These are phyloP conservation scores for Penicillium rolfsii DNA, from an alignment of 2,329 filamentous ascomycete species.

Conservation along the genomic window DNA sequence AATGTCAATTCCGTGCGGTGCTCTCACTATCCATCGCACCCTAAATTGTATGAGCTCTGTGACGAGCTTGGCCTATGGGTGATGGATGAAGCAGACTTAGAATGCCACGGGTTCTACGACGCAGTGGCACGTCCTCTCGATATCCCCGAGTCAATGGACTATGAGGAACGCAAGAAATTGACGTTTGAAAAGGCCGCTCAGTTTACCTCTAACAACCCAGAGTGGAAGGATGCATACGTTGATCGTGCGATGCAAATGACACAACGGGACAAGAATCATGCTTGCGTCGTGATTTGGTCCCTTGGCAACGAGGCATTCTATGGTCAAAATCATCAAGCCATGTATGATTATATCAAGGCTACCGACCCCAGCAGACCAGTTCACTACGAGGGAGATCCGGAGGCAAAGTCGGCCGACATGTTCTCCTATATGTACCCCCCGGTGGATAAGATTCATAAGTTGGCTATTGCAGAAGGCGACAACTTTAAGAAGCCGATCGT, in stretches of 20 bases:
- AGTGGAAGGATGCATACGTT: slow-evolving; percentile 62
- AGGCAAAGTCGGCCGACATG: slow-evolving; percentile 67
- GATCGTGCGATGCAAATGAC: slow-evolving; percentile 68
- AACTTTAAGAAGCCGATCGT: slow-evolving; percentile 48
- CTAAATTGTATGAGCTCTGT: slow-evolving; percentile 34
- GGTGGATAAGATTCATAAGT: background rate
- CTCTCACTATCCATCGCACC: slow-evolving; percentile 58
- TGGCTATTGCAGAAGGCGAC: slow-evolving; percentile 46
- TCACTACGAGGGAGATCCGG: slow-evolving; percentile 68
- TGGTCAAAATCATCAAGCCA: slow-evolving; percentile 67
- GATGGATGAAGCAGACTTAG: slow-evolving; percentile 43
- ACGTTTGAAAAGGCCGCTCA: slow-evolving; percentile 37
- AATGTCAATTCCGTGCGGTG: background rate
- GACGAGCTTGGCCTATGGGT: slow-evolving; percentile 44
- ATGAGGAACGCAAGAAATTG: slow-evolving; percentile 62
- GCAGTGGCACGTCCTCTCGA: slow-evolving; percentile 53
- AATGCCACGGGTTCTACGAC: slow-evolving; percentile 43
- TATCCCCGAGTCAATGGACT: slow-evolving; percentile 60
- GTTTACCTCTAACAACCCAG: slow-evolving; percentile 35
- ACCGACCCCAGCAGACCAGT: slow-evolving; percentile 62
- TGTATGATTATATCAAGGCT: slow-evolving; percentile 65
- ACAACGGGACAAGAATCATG: slow-evolving; percentile 70
- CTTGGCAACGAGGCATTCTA: slow-evolving; percentile 75
- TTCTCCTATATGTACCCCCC: slow-evolving; percentile 68
- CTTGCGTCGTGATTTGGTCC: slow-evolving; percentile 72